Evolutionary conservation across 106 monocot species (phyloP).

Genomic region (Apostasia ramifera): DNA sequence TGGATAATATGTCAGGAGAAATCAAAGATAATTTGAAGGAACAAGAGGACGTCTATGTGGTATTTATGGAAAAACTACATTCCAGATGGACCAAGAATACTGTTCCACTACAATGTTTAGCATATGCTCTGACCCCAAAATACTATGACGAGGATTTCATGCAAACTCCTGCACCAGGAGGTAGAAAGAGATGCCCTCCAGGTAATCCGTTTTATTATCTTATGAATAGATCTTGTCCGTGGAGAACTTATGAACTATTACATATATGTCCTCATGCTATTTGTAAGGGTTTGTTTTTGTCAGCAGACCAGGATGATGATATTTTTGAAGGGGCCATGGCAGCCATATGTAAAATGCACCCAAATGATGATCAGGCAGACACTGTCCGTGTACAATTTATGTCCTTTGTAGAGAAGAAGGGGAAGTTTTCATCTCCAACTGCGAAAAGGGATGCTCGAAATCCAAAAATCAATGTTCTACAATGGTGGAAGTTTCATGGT

Average conservation of each 20-base stretch:
- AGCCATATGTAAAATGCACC: conserved; percentile 36
- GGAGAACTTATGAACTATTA: neutral
- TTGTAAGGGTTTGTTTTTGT: neutral
- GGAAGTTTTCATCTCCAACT: conserved; percentile 42
- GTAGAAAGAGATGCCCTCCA: conserved; percentile 28
- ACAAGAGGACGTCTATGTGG: conserved; percentile 17
- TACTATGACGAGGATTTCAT: conserved; percentile 48
- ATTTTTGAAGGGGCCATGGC: conserved; percentile 29
- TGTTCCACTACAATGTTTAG: conserved; percentile 40
- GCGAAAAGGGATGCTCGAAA: conserved; percentile 52
- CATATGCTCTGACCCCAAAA: conserved; percentile 47
- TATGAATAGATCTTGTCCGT: neutral
- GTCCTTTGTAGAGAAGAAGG: conserved; percentile 40
- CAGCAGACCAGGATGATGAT: conserved; percentile 40
- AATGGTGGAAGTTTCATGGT: conserved; percentile 61
- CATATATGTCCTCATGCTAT: neutral
- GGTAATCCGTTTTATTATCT: conserved; percentile 13
- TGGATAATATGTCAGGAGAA: conserved; percentile 52
- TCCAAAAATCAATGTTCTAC: conserved; percentile 43
- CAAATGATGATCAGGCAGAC: conserved; percentile 27
- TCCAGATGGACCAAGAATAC: conserved; percentile 27
- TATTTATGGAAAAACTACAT: conserved; percentile 17
- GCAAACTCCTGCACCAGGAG: conserved; percentile 31
- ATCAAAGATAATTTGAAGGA: conserved; percentile 37
- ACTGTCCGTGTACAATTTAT: conserved; percentile 39